Evolutionary conservation across 2,329 filamentous ascomycete genomes (phyloP).

Genomic region (Neurospora sp.): DNA sequence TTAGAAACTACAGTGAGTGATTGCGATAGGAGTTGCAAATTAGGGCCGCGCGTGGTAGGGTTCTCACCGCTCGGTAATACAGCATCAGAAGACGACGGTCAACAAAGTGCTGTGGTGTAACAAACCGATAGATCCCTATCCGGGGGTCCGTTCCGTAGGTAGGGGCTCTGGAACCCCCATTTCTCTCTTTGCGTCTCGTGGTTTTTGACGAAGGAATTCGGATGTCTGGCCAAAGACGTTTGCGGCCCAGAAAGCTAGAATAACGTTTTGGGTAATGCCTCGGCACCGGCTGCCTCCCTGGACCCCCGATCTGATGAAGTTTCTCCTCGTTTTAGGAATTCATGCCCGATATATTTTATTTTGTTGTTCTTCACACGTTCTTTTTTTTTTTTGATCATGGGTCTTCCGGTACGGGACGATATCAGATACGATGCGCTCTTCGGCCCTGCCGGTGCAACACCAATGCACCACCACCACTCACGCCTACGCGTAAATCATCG

Average conservation of each 20-base stretch:
- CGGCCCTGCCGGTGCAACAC: background rate
- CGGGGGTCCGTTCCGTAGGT: background rate
- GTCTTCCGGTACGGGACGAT: background rate
- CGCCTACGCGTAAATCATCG: background rate
- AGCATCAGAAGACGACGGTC: background rate
- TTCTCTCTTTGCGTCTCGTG: background rate
- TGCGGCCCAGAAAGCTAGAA: background rate
- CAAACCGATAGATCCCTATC: background rate
- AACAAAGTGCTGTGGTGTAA: background rate
- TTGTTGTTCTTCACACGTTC: background rate
- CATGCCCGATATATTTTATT: background rate
- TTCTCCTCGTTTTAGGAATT: background rate
- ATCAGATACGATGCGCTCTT: background rate
- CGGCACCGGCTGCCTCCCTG: background rate
- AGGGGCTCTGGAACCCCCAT: background rate
- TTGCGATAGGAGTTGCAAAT: background rate
- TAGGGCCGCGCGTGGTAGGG: background rate
- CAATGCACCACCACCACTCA: background rate
- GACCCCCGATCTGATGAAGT: background rate
- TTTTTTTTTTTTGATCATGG: background rate
- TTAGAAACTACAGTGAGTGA: background rate
- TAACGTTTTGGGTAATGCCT: background rate
- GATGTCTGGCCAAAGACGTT: background rate
- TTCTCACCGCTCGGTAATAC: background rate
- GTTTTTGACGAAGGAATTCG: background rate